Evolutionary conservation across 495 filamentous ascomycete species (phyloP).

Genomic region (Penicillium antarcticum): DNA sequence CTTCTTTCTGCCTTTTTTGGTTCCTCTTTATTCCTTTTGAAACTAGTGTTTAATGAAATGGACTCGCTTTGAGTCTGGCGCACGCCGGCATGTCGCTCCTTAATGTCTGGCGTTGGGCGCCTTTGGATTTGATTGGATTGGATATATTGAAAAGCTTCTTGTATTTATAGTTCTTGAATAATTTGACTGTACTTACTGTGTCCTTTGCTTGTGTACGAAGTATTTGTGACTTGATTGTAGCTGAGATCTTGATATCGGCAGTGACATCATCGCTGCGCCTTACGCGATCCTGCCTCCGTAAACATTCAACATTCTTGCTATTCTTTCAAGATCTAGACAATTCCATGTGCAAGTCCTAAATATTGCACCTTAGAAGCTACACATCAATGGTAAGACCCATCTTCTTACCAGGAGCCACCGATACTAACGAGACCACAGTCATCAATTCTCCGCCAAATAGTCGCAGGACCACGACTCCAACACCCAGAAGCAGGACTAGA

Average conservation of each 20-base stretch:
- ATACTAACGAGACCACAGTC: conserved; percentile 36
- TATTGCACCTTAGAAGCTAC: neutral
- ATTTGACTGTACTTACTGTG: too few relatives aligned
- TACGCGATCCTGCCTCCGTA: neutral
- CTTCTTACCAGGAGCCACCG: neutral
- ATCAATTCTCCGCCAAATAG: conserved; percentile 67
- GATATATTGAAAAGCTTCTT: too few relatives aligned
- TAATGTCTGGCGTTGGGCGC: neutral
- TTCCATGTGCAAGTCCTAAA: neutral
- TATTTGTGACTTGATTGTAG: neutral
- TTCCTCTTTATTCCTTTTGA: too few relatives aligned
- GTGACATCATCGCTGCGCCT: conserved; percentile 9
- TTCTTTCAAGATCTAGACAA: neutral
- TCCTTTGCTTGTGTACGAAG: too few relatives aligned
- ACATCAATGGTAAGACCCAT: neutral
- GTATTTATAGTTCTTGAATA: too few relatives aligned
- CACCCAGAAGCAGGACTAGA: conserved; percentile 88
- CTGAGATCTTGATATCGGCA: neutral
- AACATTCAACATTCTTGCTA: neutral
- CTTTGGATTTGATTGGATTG: too few relatives aligned
- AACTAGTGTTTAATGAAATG: too few relatives aligned
- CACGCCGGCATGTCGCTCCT: neutral
- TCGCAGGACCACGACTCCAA: conserved; percentile 74
- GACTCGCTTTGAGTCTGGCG: too few relatives aligned
- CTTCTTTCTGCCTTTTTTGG: neutral